These are phyloP conservation scores for Thalassiosira exigua DNA, from an alignment of 352 stramenopile genomes.

Conservation along the genomic window DNA sequence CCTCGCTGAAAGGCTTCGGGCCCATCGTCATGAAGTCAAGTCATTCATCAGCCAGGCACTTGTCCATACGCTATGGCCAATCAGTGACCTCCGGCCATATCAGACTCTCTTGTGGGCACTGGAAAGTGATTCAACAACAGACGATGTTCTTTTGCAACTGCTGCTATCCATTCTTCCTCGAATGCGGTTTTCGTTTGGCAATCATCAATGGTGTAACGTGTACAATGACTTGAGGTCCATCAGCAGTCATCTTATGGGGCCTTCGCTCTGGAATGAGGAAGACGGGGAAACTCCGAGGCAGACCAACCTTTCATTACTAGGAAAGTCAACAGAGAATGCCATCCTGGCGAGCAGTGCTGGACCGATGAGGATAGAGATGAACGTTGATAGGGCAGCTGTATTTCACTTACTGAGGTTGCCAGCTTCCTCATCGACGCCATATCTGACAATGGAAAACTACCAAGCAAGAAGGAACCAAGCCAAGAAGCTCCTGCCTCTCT, in stretches of 20 bases:
- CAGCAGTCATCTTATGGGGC: constrained; percentile 46
- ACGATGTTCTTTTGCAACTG: constrained; percentile 42
- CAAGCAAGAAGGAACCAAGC: constrained; percentile 47
- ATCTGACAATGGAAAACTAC: constrained; percentile 81
- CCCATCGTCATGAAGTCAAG: constrained; percentile 35
- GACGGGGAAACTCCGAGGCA: constrained; percentile 27
- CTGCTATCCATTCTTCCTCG: constrained; percentile 65
- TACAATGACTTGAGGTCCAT: constrained; percentile 81
- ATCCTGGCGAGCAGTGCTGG: constrained; percentile 52
- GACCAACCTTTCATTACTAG: constrained; percentile 39
- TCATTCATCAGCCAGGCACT: constrained; percentile 57
- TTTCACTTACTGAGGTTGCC: constrained; percentile 60
- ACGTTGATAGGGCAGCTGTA: constrained; percentile 47
- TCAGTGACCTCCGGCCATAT: constrained; percentile 81
- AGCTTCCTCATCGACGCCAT: constrained; percentile 40
- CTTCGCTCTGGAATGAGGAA: constrained; percentile 67
- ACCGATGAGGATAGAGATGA: constrained; percentile 50
- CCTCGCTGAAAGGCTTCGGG: constrained; percentile 28
- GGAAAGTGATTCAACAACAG: constrained; percentile 59
- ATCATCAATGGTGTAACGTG: constrained; percentile 74
- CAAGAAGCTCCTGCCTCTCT: constrained; percentile 52
- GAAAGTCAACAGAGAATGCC: constrained; percentile 34
- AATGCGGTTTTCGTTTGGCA: constrained; percentile 64
- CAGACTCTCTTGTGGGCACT: constrained; percentile 86
- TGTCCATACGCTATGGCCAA: constrained; percentile 60